Percentiles rank a stretch among this genome's conserved stretches.
Evolutionary conservation across 2,329 filamentous ascomycete genomes (phyloP).

Genomic region (Diplocarpon rosae): DNA sequence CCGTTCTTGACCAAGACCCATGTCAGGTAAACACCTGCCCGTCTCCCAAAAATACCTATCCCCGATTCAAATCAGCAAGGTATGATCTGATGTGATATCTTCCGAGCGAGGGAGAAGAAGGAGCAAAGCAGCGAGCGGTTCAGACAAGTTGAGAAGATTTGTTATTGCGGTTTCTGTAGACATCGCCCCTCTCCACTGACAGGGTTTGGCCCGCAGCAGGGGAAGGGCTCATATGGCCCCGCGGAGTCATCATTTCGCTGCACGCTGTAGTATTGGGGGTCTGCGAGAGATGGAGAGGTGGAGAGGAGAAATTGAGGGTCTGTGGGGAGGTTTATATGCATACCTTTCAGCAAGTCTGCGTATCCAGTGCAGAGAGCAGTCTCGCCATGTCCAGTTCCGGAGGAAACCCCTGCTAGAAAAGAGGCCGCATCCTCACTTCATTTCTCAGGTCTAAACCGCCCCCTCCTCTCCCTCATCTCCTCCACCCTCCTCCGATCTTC

Average conservation of each 20-base stretch:
- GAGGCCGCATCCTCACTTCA: background rate
- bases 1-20: too few species aligned
- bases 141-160: conserved; percentile 59
- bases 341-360: background rate
- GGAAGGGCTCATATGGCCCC: conserved; percentile 40
- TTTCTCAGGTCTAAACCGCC: conserved; percentile 41
- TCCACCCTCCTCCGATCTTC: conserved; percentile 63
- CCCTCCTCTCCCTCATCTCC: conserved; percentile 57
- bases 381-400: too few species aligned
- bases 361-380: background rate
- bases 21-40: too few species aligned
- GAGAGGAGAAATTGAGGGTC: background rate
- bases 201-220: conserved; percentile 23
- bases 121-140: conserved; percentile 18
- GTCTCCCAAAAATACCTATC: too few species aligned
- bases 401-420: too few species aligned
- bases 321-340: background rate
- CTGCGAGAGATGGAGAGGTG: background rate
- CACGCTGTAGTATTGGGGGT: conserved; percentile 3
- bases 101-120: too few species aligned
- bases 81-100: too few species aligned
- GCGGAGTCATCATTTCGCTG: conserved; percentile 35
- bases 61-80: too few species aligned
- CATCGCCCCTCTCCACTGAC: conserved; percentile 30
- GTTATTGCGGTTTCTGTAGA: conserved; percentile 51